Evolutionary conservation across 2,329 filamentous ascomycete species (phyloP).

Genomic region (Colletotrichum filicis): DNA sequence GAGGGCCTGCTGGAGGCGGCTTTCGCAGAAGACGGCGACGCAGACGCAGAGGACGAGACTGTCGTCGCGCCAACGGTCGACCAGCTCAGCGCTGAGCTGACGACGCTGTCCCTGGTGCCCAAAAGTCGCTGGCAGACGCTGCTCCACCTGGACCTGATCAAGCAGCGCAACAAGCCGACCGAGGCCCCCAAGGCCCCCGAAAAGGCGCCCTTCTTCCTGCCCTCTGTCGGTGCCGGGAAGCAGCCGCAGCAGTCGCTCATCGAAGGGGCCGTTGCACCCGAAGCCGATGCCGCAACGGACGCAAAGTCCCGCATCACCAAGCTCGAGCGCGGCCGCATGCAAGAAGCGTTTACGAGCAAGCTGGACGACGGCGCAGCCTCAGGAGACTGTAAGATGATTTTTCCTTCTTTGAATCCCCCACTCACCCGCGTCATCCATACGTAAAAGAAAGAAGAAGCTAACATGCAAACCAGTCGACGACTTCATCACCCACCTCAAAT

Average conservation of each 20-base stretch:
- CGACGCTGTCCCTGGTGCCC: constrained; percentile 89
- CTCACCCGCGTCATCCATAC: too few relatives aligned
- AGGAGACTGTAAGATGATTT: constrained; percentile 67
- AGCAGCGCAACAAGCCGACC: constrained; percentile 92
- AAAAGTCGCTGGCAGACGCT: constrained; percentile 95
- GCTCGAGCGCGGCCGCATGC: constrained; percentile 67
- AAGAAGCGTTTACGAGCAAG: constrained; percentile 68
- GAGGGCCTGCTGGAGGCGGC: constrained; percentile 81
- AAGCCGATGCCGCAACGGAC: constrained; percentile 45
- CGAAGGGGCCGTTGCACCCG: constrained; percentile 41
- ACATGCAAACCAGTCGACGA: constrained; percentile 59
- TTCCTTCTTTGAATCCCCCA: background rate
- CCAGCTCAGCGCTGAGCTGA: constrained; percentile 84
- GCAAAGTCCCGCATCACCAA: constrained; percentile 74
- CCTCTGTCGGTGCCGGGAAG: constrained; percentile 64
- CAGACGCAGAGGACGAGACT: constrained; percentile 63
- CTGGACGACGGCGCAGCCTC: constrained; percentile 64
- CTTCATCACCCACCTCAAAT: constrained; percentile 83
- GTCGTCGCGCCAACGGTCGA: constrained; percentile 71
- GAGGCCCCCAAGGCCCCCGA: constrained; percentile 92
- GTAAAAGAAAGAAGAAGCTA: constrained; percentile 32
- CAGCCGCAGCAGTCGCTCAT: constrained; percentile 39
- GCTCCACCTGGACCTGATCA: constrained; percentile 90
- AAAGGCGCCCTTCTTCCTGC: constrained; percentile 95
- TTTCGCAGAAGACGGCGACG: constrained; percentile 65